Conservation (phyloP, 129 eudicot species). For the Ambrosia artemisiifolia region DNA sequence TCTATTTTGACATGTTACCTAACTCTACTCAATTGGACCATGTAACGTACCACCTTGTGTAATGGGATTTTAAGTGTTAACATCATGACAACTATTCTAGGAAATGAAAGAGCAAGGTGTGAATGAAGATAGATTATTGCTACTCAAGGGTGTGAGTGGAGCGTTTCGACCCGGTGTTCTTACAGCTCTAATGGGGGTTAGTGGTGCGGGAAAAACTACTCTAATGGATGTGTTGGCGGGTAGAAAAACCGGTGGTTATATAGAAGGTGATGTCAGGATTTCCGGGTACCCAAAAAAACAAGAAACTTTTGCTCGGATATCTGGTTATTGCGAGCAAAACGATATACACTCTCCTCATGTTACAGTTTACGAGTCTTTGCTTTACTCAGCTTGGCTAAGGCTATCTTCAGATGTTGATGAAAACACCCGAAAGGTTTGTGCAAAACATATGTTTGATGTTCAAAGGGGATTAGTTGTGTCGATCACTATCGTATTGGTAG, state of each 20-base stretch:
- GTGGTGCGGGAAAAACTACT: conserved; percentile 96
- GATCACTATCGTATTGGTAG: no score
- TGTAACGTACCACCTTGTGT: no score
- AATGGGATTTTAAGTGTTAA: no score
- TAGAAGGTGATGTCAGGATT: conserved; percentile 57
- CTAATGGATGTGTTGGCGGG: conserved; percentile 92
- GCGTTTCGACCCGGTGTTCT: conserved; percentile 86
- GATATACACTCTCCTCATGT: conserved; percentile 94
- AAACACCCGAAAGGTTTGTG: conserved; percentile 57
- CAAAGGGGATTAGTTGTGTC: no score
- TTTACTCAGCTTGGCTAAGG: conserved; percentile 84
- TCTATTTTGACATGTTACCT: background rate
- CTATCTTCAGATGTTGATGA: conserved; percentile 60
- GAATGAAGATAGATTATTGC: conserved; percentile 54
- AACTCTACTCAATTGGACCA: background rate
- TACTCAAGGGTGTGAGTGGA: conserved; percentile 76
- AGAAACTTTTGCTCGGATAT: conserved; percentile 81
- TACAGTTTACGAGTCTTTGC: conserved; percentile 70
- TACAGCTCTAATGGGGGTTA: conserved; percentile 92
- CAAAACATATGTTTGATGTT: no score
- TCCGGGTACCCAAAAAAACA: conserved; percentile 85
- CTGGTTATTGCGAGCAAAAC: conserved; percentile 90
- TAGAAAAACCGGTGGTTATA: conserved; percentile 86
- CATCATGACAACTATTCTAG: conserved; percentile 29
- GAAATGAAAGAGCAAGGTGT: conserved; percentile 82